phyloP scores from a whole-genome alignment of 495 filamentous ascomycete species.

The Xylaria acuta region DNA sequence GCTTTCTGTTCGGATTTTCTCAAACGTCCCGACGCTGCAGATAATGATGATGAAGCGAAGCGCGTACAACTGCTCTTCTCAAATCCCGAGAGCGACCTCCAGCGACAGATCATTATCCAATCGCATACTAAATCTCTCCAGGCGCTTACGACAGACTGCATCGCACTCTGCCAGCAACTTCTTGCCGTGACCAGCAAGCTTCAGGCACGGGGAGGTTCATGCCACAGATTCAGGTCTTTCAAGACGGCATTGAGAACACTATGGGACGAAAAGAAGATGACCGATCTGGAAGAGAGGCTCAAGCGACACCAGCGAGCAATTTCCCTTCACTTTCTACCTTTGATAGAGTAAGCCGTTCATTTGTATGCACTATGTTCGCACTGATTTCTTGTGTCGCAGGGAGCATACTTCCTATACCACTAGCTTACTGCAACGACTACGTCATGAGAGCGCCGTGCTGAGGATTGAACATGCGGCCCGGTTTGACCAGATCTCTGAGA shows the following conservation, averaged over 20 bases:
- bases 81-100: neutral
- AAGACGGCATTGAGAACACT: slow-evolving; percentile 14
- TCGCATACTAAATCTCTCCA: neutral
- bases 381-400: neutral
- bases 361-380: neutral
- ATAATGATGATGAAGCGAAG: neutral
- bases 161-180: neutral
- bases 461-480: neutral
- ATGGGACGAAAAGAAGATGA: slow-evolving; percentile 23
- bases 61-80: neutral
- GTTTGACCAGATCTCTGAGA: neutral
- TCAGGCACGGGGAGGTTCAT: neutral
- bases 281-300: slow-evolving; percentile 6
- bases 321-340: neutral
- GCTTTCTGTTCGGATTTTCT: neutral
- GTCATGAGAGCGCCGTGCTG: neutral
- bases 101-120: neutral
- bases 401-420: neutral
- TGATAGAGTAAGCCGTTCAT: neutral
- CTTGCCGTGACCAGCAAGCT: neutral
- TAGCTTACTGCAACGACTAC: neutral
- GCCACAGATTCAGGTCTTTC: neutral
- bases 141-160: neutral
- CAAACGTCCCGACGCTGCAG: neutral
- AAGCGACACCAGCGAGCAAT: neutral